Percentiles rank a stretch among this genome's conserved stretches.
Conservation (phyloP, 768 basidiomycete genomes). For the Leucocoprinus leucothites region DNA sequence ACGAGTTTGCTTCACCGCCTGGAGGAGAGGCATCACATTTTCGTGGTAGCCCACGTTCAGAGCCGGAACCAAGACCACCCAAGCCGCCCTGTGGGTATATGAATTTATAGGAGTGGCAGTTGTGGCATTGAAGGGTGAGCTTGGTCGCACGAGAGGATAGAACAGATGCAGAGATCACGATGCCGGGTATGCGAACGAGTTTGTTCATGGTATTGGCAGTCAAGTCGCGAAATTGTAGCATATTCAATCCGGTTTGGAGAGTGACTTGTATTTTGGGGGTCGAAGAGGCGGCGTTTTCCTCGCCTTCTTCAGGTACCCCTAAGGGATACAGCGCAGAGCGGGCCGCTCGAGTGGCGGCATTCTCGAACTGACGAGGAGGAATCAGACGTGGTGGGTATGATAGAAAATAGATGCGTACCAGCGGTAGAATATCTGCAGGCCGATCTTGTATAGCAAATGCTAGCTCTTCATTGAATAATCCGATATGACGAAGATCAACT, state of each 20-base stretch:
- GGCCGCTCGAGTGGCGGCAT: conserved; percentile 82
- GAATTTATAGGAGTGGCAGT: conserved; percentile 76
- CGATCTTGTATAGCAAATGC: conserved; percentile 87
- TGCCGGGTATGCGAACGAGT: conserved; percentile 94
- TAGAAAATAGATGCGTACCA: conserved; percentile 46
- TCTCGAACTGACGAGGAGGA: conserved; percentile 69
- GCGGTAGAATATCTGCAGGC: conserved; percentile 84
- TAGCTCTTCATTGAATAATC: conserved; percentile 90
- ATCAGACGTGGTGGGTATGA: not conserved
- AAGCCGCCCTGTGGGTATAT: conserved; percentile 76
- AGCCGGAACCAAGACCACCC: conserved; percentile 85
- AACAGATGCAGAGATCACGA: conserved; percentile 95
- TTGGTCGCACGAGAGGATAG: conserved; percentile 92
- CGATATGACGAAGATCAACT: conserved; percentile 75
- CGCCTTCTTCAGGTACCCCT: conserved; percentile 44
- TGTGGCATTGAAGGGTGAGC: conserved; percentile 89
- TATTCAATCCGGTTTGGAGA: conserved; percentile 84
- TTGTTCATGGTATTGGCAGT: conserved; percentile 94
- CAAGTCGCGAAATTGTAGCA: conserved; percentile 91
- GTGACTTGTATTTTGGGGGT: conserved; percentile 80
- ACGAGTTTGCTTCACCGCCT: conserved; percentile 89
- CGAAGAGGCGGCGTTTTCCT: conserved; percentile 35
- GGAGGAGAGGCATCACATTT: conserved; percentile 78
- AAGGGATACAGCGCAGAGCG: conserved; percentile 82
- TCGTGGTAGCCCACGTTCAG: conserved; percentile 82